A percentile compares a stretch with the other conserved stretches of the same genome.
These are phyloP conservation scores for Gymnopilus junonius DNA, from an alignment of 768 basidiomycete species.

Conservation along the genomic window DNA sequence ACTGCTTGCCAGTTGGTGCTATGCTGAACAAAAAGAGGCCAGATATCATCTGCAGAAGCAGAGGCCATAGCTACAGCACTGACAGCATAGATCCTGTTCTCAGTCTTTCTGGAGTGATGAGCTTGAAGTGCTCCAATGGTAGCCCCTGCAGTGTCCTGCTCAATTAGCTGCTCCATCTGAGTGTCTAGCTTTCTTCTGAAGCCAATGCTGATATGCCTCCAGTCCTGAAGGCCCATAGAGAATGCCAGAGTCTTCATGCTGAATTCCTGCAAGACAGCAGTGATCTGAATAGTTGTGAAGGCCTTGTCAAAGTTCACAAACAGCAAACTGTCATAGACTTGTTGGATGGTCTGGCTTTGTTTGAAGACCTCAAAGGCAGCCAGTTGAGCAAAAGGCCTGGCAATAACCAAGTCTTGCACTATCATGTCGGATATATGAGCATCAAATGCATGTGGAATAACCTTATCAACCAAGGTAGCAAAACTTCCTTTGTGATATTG, in stretches of 20 bases:
- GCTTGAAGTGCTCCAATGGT: conserved; percentile 25
- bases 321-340: background rate
- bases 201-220: background rate
- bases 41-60: conserved; percentile 22
- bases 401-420: background rate
- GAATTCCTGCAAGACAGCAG: background rate
- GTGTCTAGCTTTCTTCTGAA: background rate
- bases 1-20: conserved; percentile 27
- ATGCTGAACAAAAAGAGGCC: conserved; percentile 24
- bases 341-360: background rate
- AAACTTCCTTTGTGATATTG: background rate
- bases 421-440: background rate
- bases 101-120: conserved; percentile 25
- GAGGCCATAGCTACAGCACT: conserved; percentile 23
- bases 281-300: background rate
- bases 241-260: too few species aligned
- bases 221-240: background rate
- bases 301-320: background rate
- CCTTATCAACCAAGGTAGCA: background rate
- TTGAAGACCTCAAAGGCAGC: background rate
- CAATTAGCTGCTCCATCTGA: background rate
- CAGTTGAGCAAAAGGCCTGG: background rate
- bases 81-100: conserved; percentile 32
- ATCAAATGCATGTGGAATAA: background rate
- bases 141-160: background rate